Percentiles rank a stretch among this genome's conserved stretches.
These are phyloP conservation scores for Plasmodium gaboni DNA, from an alignment of 169 alveolate genomes.

Conservation along the genomic window DNA sequence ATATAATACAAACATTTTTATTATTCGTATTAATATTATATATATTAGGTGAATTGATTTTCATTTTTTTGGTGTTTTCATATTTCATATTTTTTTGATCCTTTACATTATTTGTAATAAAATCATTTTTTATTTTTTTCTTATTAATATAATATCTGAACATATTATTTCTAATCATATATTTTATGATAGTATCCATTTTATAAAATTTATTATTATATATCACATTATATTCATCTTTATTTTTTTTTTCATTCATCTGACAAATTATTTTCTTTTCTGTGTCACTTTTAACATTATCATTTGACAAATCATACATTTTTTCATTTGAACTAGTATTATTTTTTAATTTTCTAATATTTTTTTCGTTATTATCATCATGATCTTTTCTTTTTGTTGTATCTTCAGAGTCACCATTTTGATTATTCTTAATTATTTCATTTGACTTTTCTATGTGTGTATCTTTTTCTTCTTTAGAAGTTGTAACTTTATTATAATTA, in stretches of 20 bases:
- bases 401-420: background rate
- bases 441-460: background rate
- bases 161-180: constrained; percentile 13
- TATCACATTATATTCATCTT: background rate
- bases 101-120: background rate
- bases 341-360: background rate
- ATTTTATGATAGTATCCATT: constrained; percentile 26
- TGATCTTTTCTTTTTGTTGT: background rate
- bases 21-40: constrained; percentile 16
- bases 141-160: background rate
- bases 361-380: background rate
- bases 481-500: background rate
- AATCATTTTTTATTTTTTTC: constrained; percentile 8
- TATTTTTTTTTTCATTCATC: background rate
- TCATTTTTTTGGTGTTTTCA: background rate
- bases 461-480: too few relatives aligned
- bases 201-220: constrained; percentile 2
- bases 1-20: constrained; percentile 18
- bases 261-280: background rate
- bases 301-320: background rate
- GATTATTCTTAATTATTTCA: background rate
- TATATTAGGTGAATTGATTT: background rate
- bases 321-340: background rate
- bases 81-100: background rate
- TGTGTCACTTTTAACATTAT: background rate